Base-by-base conservation (phyloP, 768 basidiomycete genomes). In the Panellus pusillus region DNA sequence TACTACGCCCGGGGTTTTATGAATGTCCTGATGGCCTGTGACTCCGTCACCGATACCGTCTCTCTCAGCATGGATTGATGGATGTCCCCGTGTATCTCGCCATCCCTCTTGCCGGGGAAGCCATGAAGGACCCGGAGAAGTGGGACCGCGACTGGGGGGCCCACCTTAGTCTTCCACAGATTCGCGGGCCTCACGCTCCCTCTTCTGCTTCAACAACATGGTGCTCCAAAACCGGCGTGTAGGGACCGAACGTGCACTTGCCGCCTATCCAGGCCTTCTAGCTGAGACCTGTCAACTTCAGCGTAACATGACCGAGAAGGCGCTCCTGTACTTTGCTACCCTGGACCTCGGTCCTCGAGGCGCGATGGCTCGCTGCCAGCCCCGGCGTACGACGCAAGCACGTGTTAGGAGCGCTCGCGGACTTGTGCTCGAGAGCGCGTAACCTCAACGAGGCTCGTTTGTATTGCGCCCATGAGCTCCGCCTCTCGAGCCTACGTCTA, bases 251-350 rank as follows among this genome's bases (percentile, higher is more conserved):
- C 9, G 3, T 1, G 15, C 19, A 12, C 19, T 55, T 3, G 9
- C n/a, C n/a, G 24, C 0, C 13, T 49, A 50, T 32, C 44, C 28
- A 7, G 6, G 2, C 9, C 40, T 50, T 2, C 19, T 46, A 17
- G 24, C 6, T 15, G 18, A 17, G 8, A 60, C 59, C 20, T 60
- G 59, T 44, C 47, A 37, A 24, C n/a, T 53, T 9, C 59, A 60
- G 45, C 42, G 31, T 12, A 40, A 47, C 32, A 28, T 60, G 28
- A 50, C 54, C 1, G 18, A 32, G 1, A 50, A 56, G 41, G 59
- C 59, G 0, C 37, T 60, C 18, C 4, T 15, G 14, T 37, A 57
- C 44, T 53, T 57, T 35, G 32, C 27, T 5, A 18, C 14, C 13
- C 17, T n/a, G n/a, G n/a, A n/a, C n/a, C n/a, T n/a, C n/a, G n/a